Conservation (phyloP, 805 yeast species). For the Suhomyces sp. region DNA sequence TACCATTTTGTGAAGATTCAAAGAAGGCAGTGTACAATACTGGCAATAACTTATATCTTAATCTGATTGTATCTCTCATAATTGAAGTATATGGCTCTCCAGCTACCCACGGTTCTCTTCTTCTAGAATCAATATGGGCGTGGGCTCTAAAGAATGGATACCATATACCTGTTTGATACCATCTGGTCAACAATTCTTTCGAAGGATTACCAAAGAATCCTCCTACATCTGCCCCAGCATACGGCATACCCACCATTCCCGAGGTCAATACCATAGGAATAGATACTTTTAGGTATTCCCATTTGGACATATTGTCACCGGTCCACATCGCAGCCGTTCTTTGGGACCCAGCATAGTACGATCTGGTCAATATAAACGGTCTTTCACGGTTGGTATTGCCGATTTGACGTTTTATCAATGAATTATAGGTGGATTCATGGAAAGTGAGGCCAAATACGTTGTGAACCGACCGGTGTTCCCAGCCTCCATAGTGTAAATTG, state of each 20-base stretch:
- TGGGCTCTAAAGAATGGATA: constrained; percentile 97
- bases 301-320: constrained; percentile 91
- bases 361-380: constrained; percentile 84
- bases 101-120: constrained; percentile 90
- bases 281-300: constrained; percentile 81
- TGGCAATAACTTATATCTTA: constrained; percentile 78
- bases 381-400: constrained; percentile 47
- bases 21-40: constrained; percentile 76
- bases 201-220: constrained; percentile 93
- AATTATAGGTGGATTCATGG: constrained; percentile 75
- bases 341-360: constrained; percentile 90
- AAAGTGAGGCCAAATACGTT: constrained; percentile 77
- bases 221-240: constrained; percentile 95
- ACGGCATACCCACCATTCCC: constrained; percentile 83
- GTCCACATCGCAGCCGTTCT: constrained; percentile 94
- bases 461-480: constrained; percentile 92
- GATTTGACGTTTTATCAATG: constrained; percentile 52
- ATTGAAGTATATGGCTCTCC: constrained; percentile 68
- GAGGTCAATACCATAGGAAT: constrained; percentile 85
- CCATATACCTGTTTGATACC: constrained; percentile 97
- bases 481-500: constrained; percentile 67
- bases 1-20: constrained; percentile 56
- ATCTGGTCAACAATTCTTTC: constrained; percentile 74
- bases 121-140: constrained; percentile 89
- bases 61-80: constrained; percentile 66